A percentile compares a stretch with the other conserved stretches of the same genome.
These are phyloP conservation scores for Penicillium sclerotiorum DNA, from an alignment of 2,329 filamentous ascomycete genomes.

Conservation along the genomic window DNA sequence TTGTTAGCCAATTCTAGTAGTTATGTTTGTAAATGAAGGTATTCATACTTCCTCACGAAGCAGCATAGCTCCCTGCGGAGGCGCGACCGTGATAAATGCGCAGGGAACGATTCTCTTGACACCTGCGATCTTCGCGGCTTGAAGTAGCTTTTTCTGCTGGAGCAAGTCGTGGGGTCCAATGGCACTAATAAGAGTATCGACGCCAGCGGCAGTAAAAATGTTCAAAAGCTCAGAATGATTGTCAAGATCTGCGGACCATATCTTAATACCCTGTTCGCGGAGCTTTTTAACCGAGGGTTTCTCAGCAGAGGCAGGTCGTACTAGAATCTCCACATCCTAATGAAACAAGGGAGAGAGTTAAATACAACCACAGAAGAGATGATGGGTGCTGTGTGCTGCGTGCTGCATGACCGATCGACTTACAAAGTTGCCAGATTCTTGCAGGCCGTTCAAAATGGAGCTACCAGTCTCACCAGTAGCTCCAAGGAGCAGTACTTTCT, in stretches of 20 bases:
- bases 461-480: slow-evolving; percentile 32
- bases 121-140: slow-evolving; percentile 46
- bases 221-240: not conserved
- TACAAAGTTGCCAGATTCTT: slow-evolving; percentile 25
- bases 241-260: not conserved
- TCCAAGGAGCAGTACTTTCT: slow-evolving; percentile 29
- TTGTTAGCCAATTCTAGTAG: not conserved
- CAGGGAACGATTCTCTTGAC: slow-evolving; percentile 39
- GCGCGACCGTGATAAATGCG: slow-evolving; percentile 42
- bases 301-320: slow-evolving; percentile 44
- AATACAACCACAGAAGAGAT: too few species aligned
- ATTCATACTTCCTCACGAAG: slow-evolving; percentile 28
- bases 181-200: not conserved
- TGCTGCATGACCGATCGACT: not conserved
- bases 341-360: too few species aligned
- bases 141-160: slow-evolving; percentile 35
- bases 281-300: slow-evolving; percentile 34
- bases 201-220: not conserved
- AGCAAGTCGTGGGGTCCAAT: not conserved
- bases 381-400: too few species aligned
- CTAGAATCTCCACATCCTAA: slow-evolving; percentile 50
- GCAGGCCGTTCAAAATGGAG: slow-evolving; percentile 29
- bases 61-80: slow-evolving; percentile 36
- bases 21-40: not conserved
- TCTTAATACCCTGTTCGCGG: not conserved